Evolutionary conservation across 371 early-diverging fungal genomes (phyloP).

Genomic region (Dichotomocladium elegans): DNA sequence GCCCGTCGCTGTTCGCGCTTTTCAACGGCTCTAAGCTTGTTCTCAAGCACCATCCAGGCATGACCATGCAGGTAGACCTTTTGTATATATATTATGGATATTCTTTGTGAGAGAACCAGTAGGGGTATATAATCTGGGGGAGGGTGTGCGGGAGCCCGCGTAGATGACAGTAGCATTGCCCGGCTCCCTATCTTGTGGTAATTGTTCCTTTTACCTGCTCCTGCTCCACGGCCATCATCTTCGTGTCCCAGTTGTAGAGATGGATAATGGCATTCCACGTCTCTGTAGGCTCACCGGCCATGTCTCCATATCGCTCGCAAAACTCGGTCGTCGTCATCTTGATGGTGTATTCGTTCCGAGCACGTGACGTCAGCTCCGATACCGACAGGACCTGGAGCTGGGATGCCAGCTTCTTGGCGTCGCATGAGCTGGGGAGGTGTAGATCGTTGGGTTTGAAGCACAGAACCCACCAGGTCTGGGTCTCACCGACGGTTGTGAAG

Average conservation of each 20-base stretch:
- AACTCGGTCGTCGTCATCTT: constrained; percentile 50
- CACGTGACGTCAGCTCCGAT: constrained; percentile 43
- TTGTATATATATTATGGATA: neutral
- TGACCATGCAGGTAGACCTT: constrained; percentile 63
- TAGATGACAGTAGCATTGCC: neutral
- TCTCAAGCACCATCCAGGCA: constrained; percentile 66
- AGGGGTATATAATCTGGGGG: no score
- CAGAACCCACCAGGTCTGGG: constrained; percentile 82
- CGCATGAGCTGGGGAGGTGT: constrained; percentile 52
- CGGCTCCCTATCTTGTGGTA: no score
- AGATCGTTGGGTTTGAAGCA: constrained; percentile 76
- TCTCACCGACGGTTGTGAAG: constrained; percentile 67
- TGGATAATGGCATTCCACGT: constrained; percentile 9
- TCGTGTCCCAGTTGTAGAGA: constrained; percentile 5
- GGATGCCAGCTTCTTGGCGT: constrained; percentile 30
- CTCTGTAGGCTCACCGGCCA: constrained; percentile 36
- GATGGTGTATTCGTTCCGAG: constrained; percentile 53
- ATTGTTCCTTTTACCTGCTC: constrained; percentile 11
- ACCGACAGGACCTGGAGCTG: constrained; percentile 56
- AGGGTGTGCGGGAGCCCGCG: no score
- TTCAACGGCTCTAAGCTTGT: constrained; percentile 36
- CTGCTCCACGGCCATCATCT: constrained; percentile 10
- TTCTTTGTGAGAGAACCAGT: neutral
- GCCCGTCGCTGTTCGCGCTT: constrained; percentile 24
- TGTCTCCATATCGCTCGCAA: constrained; percentile 59